Base-by-base conservation (phyloP, 2,329 filamentous ascomycete genomes). In the Xylogone sp. region DNA sequence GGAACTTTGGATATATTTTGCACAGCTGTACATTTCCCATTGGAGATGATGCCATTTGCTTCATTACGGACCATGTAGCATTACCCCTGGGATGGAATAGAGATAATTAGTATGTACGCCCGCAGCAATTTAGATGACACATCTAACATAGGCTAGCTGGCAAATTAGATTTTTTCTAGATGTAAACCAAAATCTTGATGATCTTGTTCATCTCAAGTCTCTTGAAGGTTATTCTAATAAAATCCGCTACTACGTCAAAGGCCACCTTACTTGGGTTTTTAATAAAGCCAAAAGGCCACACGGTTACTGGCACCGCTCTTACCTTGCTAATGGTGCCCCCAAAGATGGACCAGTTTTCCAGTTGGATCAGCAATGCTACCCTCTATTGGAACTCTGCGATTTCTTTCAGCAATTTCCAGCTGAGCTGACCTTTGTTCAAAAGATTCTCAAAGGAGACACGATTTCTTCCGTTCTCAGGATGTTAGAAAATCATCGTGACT, bases 311-410 rank as follows among this genome's bases (percentile, higher is more conserved):
- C 53, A 56, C 27, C 51, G 59, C 3, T 61, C 59, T 3, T 61
- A 61, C 31, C 43, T 61, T 18, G 51, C 56, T 24, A 59, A 51
- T 7, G 59, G 59, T 2, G 43, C 42, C 22, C 57, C 57, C 27
- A 61, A 60, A 46, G 57, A 61, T 18, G 51, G 48, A 20, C 16
- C 39, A 16, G 54, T 58, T 2, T 61, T 59, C 42, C 57, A 61
- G 43, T 51, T 58, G 8, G 59, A 61, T 42, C 59, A 59, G 24
- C 59, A 61, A 34, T 53, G 53, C 42, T 61, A 61, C 43, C 59
- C 59, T 2, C 56, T 60, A 39, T 21, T 60, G 19, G 57, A 60
- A 43, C 49, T 60, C 3, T 59, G 57, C 52, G 58, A 60, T 18
- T 60, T 50, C 27, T 49, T 34, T 45, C 24, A 50, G 4, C 18